A percentile compares a stretch with the other conserved stretches of the same genome.
phyloP scores from a whole-genome alignment of 2,329 filamentous ascomycete species.

The Plenodomus biglobosus region DNA sequence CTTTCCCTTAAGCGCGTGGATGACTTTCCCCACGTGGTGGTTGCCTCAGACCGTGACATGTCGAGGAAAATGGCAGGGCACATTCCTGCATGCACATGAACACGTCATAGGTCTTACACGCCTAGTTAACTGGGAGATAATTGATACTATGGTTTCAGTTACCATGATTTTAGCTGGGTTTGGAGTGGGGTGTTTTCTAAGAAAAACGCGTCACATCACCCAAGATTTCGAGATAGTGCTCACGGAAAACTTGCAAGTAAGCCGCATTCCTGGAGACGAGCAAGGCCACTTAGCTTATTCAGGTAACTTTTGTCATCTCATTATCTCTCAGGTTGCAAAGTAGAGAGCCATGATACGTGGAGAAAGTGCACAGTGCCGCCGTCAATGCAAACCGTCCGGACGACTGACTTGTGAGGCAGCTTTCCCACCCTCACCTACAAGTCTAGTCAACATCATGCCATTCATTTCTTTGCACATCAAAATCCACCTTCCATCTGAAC shows the following conservation, averaged over 20 bases:
- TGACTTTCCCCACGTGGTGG: too few relatives aligned
- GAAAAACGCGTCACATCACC: too few relatives aligned
- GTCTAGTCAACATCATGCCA: slow-evolving; percentile 26
- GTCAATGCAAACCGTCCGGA: background rate
- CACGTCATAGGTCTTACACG: background rate
- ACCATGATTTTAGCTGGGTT: background rate
- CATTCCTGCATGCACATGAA: too few relatives aligned
- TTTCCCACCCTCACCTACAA: slow-evolving; percentile 31
- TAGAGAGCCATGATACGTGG: too few relatives aligned
- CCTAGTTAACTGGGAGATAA: background rate
- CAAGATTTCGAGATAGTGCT: too few relatives aligned
- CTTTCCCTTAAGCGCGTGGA: too few relatives aligned
- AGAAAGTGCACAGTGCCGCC: background rate
- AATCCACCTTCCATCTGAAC: slow-evolving; percentile 30
- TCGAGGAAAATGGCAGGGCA: too few relatives aligned
- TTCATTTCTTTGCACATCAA: slow-evolving; percentile 33
- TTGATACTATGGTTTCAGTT: background rate
- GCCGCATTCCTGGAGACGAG: background rate
- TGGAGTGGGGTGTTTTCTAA: too few relatives aligned
- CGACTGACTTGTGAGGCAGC: slow-evolving; percentile 21
- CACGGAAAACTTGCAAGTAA: background rate
- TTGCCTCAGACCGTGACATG: too few relatives aligned
- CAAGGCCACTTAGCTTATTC: background rate
- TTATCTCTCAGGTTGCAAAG: too few relatives aligned
- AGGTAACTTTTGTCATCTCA: too few relatives aligned